Percentiles rank a stretch among this genome's conserved stretches.
phyloP scores from a whole-genome alignment of 2,329 filamentous ascomycete genomes.

The Aquanectria penicillioides region DNA sequence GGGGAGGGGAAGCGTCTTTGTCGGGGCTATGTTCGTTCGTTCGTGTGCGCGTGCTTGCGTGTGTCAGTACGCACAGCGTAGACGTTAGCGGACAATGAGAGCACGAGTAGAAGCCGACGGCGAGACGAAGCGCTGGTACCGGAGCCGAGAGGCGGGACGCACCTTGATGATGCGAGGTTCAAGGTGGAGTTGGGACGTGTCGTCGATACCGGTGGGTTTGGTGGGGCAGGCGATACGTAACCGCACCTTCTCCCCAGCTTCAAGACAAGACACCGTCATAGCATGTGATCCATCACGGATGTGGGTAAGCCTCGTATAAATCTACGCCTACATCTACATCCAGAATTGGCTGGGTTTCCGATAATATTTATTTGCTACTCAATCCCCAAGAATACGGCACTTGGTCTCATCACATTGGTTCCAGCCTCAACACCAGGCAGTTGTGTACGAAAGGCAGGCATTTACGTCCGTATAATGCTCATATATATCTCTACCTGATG shows the following conservation, averaged over 20 bases:
- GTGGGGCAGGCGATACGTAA: conserved; percentile 25
- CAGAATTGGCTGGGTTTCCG: no score
- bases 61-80: no score
- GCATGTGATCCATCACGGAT: conserved; percentile 16
- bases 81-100: no score
- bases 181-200: conserved; percentile 8
- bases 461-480: conserved; percentile 9
- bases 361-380: no score
- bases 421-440: no score
- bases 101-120: no score
- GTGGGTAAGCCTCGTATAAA: neutral
- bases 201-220: conserved; percentile 19
- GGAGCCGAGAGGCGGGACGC: neutral
- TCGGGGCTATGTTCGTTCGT: neutral
- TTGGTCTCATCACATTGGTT: neutral
- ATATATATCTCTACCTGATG: conserved; percentile 11
- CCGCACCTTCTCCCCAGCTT: conserved; percentile 14
- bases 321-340: neutral
- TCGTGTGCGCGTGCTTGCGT: no score
- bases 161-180: neutral
- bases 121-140: no score
- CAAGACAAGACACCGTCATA: neutral
- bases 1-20: neutral
- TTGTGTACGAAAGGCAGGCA: conserved; percentile 10
- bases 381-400: no score